Base-by-base conservation (phyloP, 345 rosid species). In the Gossypium herbaceum region DNA sequence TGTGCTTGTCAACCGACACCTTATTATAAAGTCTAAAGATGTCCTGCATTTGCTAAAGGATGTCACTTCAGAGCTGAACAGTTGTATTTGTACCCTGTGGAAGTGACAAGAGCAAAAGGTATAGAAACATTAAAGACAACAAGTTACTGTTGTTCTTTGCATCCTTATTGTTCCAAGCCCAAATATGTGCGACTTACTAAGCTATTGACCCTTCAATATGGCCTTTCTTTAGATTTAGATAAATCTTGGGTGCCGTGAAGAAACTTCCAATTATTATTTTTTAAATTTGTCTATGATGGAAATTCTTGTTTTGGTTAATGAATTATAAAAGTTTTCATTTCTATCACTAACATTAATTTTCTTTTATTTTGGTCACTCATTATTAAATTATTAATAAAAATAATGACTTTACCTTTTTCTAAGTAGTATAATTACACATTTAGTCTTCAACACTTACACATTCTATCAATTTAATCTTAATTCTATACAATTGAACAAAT, bases 41-140 rank as follows among this genome's bases (percentile, higher is more conserved):
- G 54, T 20, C 13, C 24, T 12, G 2, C 25, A 20, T 22, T 47
- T 67, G 54, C 8, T 20, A 66, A 66, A 20, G 34, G n/a, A 67
- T 13, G 72, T 68, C 51, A 68, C 39, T 67, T 47, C 56, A 29
- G 22, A 13, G 71, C 56, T 67, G 48, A 67, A 47, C 56, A 45
- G 41, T 22, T 47, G 25, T 12, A 22, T 22, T 17, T 67, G 56
- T 67, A 59, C 94, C 91, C 25, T n/a, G 25, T 56, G 60, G 27
- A 56, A 20, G 27, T 56, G 27, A 56, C 60, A 54, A 1, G 60
- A n/a, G 54, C 54, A 13, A 12, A 50, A 50, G 16, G 12, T 11
- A 24, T 24, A 56, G 19, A 56, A n/a, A 2, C 59, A 55, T 55
- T 55, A 7, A 17, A 55, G 12, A 7, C 24, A 55, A 9, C 3